These are phyloP conservation scores for Mycothermus thermophilus DNA, from an alignment of 495 filamentous ascomycete genomes.

Conservation along the genomic window DNA sequence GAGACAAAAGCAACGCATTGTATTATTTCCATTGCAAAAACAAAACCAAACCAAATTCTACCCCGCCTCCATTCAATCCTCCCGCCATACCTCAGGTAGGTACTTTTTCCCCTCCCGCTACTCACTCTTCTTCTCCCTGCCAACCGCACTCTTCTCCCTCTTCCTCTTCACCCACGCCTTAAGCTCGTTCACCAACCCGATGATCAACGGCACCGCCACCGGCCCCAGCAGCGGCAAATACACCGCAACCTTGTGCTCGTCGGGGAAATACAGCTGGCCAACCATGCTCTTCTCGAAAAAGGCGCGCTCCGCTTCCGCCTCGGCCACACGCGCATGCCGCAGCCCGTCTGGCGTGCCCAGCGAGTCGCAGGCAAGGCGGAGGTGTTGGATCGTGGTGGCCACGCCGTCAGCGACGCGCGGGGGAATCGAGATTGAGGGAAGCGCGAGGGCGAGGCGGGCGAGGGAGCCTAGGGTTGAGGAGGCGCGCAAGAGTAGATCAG, in stretches of 20 bases:
- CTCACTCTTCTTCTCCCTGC: constrained; percentile 19
- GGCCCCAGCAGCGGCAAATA: constrained; percentile 87
- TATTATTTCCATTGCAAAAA: too few species aligned
- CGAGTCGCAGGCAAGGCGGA: constrained; percentile 60
- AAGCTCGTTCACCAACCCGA: constrained; percentile 70
- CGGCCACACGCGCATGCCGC: constrained; percentile 67
- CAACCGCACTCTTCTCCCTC: constrained; percentile 19
- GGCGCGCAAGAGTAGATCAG: constrained; percentile 76
- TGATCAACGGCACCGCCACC: constrained; percentile 76
- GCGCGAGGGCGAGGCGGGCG: constrained; percentile 67
- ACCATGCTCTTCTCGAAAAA: constrained; percentile 99
- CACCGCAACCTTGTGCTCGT: constrained; percentile 97
- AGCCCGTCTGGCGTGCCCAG: constrained; percentile 49
- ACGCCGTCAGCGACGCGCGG: constrained; percentile 75
- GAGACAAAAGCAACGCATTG: too few species aligned
- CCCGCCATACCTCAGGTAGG: too few species aligned
- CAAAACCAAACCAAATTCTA: too few species aligned
- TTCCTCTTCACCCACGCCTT: constrained; percentile 39
- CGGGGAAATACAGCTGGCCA: constrained; percentile 91
- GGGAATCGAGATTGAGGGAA: constrained; percentile 85
- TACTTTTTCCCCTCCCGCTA: too few species aligned
- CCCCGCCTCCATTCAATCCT: too few species aligned
- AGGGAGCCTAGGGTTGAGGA: constrained; percentile 90
- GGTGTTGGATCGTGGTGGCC: constrained; percentile 58
- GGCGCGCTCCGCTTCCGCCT: constrained; percentile 77